Conservation (phyloP, 1,284 basidiomycete species). For the Ceratobasidium sp. region DNA sequence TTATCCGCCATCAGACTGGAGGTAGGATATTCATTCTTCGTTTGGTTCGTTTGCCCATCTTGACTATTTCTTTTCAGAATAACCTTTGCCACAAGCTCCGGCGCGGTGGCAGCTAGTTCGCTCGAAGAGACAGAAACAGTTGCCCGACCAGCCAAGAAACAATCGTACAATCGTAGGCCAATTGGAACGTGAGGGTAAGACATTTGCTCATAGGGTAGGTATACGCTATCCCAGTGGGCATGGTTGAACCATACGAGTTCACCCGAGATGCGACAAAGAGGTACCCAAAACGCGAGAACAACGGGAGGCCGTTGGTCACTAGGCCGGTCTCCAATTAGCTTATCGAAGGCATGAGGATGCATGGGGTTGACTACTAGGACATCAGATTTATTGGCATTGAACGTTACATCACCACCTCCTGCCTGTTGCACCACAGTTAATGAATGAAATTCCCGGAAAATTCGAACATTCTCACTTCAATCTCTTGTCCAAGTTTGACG, state of each 20-base stretch:
- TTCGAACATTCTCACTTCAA: constrained; percentile 3
- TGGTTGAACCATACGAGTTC: constrained; percentile 10
- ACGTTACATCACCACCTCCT: not conserved
- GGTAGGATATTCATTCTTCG: too few relatives aligned
- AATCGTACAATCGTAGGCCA: not conserved
- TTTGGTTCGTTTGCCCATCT: not conserved
- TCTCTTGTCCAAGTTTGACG: not conserved
- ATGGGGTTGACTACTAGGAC: constrained; percentile 29
- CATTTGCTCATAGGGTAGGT: not conserved
- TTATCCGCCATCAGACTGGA: too few relatives aligned
- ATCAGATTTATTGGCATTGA: not conserved
- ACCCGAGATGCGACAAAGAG: constrained; percentile 5
- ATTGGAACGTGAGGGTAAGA: constrained; percentile 5
- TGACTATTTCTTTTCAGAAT: not conserved
- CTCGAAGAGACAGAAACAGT: not conserved
- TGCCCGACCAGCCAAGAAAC: constrained; percentile 16
- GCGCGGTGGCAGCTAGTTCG: not conserved
- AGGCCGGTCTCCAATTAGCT: constrained; percentile 5
- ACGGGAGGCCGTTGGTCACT: constrained; percentile 9
- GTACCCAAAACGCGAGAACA: constrained; percentile 30
- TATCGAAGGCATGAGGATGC: constrained; percentile 1
- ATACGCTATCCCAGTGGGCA: constrained; percentile 6
- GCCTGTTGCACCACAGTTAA: not conserved
- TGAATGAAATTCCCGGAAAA: not conserved
- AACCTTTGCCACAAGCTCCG: not conserved